A percentile compares a stretch with the other conserved stretches of the same genome.
These are phyloP conservation scores for Elymus sibiricus DNA, from an alignment of 176 grass and related monocot species.

Conservation along the genomic window DNA sequence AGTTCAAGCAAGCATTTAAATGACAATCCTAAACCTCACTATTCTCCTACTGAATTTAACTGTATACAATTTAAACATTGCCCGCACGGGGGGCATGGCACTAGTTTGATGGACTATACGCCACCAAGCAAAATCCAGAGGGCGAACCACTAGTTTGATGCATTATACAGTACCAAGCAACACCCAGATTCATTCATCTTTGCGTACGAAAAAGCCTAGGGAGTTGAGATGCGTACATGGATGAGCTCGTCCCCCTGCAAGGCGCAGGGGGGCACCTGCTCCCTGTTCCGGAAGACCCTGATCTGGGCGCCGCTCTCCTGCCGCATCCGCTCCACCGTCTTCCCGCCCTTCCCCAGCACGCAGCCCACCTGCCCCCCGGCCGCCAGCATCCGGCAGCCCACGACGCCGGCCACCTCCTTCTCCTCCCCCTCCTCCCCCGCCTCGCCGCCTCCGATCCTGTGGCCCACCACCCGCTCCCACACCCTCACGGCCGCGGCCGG, in stretches of 20 bases:
- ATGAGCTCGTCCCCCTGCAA: conserved; percentile 54
- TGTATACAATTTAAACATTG: neutral
- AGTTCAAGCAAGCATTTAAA: neutral
- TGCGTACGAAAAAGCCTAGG: neutral
- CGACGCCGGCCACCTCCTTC: conserved; percentile 41
- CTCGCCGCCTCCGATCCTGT: conserved; percentile 17
- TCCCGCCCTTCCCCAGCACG: conserved; percentile 67
- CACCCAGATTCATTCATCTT: neutral
- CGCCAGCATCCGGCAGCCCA: conserved; percentile 61
- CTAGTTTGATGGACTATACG: neutral
- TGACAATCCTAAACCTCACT: neutral
- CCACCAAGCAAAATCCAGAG: neutral
- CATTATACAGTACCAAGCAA: neutral
- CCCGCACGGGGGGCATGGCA: neutral
- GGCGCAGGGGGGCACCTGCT: conserved; percentile 52
- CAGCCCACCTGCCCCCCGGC: conserved; percentile 51
- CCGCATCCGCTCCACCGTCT: conserved; percentile 67
- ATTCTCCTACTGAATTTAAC: neutral
- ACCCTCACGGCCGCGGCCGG: conserved; percentile 41
- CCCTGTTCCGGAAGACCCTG: conserved; percentile 69
- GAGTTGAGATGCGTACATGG: conserved; percentile 45
- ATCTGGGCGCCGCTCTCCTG: conserved; percentile 71
- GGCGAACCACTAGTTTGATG: neutral
- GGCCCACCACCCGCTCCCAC: conserved; percentile 47
- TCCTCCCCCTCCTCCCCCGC: conserved; percentile 33